phyloP scores from a whole-genome alignment of 2,329 filamentous ascomycete genomes.

The Zasmidium citrigriseum region DNA sequence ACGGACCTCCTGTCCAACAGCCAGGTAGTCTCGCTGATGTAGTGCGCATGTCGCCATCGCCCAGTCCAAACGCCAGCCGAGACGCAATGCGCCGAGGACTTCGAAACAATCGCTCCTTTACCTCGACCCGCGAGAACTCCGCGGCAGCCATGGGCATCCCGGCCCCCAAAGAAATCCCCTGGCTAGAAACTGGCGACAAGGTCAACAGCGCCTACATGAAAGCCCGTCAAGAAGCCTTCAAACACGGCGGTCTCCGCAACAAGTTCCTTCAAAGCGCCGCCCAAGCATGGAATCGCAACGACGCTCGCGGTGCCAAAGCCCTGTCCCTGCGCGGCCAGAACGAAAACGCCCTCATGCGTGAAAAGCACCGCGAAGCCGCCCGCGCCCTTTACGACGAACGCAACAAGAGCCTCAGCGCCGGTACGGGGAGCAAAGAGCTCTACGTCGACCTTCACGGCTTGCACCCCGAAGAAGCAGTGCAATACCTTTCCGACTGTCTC shows the following conservation, averaged over 20 bases:
- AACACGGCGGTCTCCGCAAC: conserved; percentile 92
- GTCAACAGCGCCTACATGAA: conserved; percentile 95
- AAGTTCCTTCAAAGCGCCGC: conserved; percentile 97
- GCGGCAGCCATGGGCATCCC: conserved; percentile 80
- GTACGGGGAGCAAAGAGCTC: conserved; percentile 63
- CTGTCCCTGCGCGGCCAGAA: conserved; percentile 91
- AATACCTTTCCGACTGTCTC: conserved; percentile 86
- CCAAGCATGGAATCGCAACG: conserved; percentile 97
- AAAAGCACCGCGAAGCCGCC: conserved; percentile 92
- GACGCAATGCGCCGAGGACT: conserved; percentile 54
- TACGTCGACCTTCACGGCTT: conserved; percentile 97
- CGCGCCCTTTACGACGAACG: conserved; percentile 90
- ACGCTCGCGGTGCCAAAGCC: conserved; percentile 92
- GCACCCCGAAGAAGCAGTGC: conserved; percentile 95
- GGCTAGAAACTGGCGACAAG: conserved; percentile 88
- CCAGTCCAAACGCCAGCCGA: conserved; percentile 53
- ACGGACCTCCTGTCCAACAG: conserved; percentile 68
- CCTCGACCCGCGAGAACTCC: conserved; percentile 71
- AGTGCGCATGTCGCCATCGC: conserved; percentile 90
- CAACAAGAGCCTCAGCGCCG: conserved; percentile 65
- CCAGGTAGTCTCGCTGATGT: conserved; percentile 88
- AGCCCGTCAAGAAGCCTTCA: conserved; percentile 91
- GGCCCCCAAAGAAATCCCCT: conserved; percentile 88
- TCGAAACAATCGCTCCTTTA: conserved; percentile 66
- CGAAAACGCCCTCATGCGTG: conserved; percentile 96